phyloP scores from a whole-genome alignment of 169 alveolate genomes.

The Plasmodium knowlesi region DNA sequence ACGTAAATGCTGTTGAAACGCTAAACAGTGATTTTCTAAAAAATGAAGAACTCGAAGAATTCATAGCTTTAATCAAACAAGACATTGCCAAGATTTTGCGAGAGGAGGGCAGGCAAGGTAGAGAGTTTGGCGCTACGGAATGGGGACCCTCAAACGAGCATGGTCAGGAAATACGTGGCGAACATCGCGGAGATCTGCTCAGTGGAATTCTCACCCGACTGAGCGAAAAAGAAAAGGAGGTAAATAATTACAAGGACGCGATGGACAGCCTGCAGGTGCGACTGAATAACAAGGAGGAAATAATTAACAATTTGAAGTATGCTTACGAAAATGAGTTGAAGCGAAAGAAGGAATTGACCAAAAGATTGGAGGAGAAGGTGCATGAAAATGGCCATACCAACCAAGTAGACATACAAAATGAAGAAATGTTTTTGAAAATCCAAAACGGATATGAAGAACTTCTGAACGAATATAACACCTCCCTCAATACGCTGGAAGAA shows the following conservation, averaged over 20 bases:
- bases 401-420: background rate
- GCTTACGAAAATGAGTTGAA: constrained; percentile 14
- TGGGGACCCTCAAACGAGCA: background rate
- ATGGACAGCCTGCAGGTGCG: constrained; percentile 17
- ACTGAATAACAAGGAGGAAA: constrained; percentile 40
- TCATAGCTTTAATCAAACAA: constrained; percentile 20
- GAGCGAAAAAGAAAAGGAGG: constrained; percentile 34
- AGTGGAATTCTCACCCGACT: constrained; percentile 1
- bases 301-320: constrained; percentile 28
- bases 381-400: background rate
- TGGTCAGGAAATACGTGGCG: background rate
- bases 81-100: background rate
- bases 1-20: constrained; percentile 26
- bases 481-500: constrained; percentile 37
- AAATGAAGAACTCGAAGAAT: constrained; percentile 12
- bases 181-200: background rate
- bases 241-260: constrained; percentile 22
- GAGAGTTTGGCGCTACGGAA: too few species aligned
- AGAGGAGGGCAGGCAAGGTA: background rate
- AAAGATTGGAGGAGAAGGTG: background rate
- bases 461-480: constrained; percentile 35
- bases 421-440: constrained; percentile 20
- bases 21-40: constrained; percentile 33
- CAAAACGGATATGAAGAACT: constrained; percentile 25
- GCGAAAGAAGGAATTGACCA: constrained; percentile 5